Conservation (phyloP, 768 basidiomycete species). For the Tylopilus felleus region DNA sequence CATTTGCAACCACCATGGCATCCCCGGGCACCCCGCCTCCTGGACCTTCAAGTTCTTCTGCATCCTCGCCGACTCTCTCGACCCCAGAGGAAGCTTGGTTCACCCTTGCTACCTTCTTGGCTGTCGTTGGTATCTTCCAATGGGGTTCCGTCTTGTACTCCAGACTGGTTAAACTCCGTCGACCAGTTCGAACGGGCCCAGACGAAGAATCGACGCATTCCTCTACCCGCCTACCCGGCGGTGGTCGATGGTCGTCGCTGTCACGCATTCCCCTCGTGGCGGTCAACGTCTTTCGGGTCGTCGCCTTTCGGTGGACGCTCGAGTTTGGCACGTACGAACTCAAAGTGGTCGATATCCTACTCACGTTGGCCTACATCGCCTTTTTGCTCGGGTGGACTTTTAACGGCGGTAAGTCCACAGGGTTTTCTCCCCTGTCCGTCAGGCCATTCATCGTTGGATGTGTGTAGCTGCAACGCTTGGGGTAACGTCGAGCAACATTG, state of each 20-base stretch:
- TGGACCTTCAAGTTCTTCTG: background rate
- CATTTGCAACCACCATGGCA: slow-evolving; percentile 1
- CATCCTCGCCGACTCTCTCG: background rate
- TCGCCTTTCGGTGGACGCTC: slow-evolving; percentile 48
- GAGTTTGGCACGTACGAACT: slow-evolving; percentile 41
- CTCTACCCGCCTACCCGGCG: background rate
- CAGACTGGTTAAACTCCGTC: slow-evolving; percentile 11
- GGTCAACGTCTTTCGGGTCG: slow-evolving; percentile 43
- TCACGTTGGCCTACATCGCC: slow-evolving; percentile 45
- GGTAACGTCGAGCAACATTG: slow-evolving; percentile 9
- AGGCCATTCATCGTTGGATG: background rate
- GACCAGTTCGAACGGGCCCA: background rate
- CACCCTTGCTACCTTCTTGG: slow-evolving; percentile 11
- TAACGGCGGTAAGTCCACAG: slow-evolving; percentile 39
- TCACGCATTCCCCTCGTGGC: slow-evolving; percentile 36
- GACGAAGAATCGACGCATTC: slow-evolving; percentile 21
- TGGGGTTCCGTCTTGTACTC: slow-evolving; percentile 26
- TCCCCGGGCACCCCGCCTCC: background rate
- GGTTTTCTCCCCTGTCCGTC: no score
- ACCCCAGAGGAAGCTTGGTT: slow-evolving; percentile 19
- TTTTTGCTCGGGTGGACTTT: slow-evolving; percentile 45
- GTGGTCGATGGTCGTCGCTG: slow-evolving; percentile 36
- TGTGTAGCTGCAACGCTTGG: background rate
- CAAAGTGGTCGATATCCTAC: slow-evolving; percentile 42
- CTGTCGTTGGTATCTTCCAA: slow-evolving; percentile 21